Percentiles rank a stretch among this genome's conserved stretches.
Conservation (phyloP, 2,329 filamentous ascomycete genomes). For the Fusarium subtropicale region DNA sequence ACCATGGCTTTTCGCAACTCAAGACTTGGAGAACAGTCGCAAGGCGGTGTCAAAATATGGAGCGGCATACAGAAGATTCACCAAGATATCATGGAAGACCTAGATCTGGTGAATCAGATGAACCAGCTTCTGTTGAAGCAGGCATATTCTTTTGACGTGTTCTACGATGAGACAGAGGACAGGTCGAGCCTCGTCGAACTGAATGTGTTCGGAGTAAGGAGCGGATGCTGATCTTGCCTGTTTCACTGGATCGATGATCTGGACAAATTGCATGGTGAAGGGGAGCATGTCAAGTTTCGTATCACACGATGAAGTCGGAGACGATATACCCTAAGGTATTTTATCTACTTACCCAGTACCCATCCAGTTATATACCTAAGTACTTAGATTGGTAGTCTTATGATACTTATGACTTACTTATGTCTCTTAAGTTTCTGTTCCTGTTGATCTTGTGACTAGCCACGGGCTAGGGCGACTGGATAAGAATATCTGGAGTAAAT, state of each 20-base stretch:
- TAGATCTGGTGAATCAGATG: neutral
- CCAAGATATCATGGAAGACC: neutral
- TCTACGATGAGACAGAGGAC: neutral
- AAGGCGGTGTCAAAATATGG: neutral
- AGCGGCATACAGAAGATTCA: neutral
- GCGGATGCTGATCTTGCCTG: constrained; percentile 36
- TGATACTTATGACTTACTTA: neutral
- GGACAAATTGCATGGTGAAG: constrained; percentile 9
- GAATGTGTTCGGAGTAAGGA: neutral
- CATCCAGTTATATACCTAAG: too few relatives aligned
- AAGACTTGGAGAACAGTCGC: neutral
- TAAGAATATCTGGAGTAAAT: neutral
- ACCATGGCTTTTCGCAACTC: neutral
- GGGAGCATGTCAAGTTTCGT: constrained; percentile 16
- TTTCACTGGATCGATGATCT: constrained; percentile 56
- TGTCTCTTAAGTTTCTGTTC: neutral
- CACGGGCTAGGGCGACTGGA: constrained; percentile 14
- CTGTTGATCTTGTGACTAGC: constrained; percentile 21
- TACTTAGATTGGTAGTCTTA: neutral
- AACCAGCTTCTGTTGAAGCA: neutral
- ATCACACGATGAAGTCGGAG: constrained; percentile 8
- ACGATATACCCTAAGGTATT: neutral
- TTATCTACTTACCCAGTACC: neutral
- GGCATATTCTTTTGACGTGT: neutral
- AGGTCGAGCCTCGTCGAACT: neutral